Evolutionary conservation across 2,329 filamentous ascomycete species (phyloP).

Genomic region (Penicillium hesseltinei): DNA sequence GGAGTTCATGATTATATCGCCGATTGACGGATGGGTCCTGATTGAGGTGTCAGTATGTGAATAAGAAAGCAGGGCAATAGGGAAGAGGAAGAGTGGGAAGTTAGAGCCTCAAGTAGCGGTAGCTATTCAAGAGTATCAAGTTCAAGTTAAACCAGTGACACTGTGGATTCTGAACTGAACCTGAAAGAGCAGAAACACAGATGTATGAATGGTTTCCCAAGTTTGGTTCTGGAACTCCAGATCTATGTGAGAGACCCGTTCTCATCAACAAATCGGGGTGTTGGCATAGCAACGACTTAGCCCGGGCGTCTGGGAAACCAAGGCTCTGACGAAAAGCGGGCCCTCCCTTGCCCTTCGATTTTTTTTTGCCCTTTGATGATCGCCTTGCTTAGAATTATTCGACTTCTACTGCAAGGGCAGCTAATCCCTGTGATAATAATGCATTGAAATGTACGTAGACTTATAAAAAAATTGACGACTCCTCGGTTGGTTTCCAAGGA

Average conservation of each 20-base stretch:
- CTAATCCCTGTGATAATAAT: conserved; percentile 16
- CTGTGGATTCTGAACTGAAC: conserved; percentile 12
- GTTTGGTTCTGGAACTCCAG: conserved; percentile 28
- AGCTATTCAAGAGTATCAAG: not conserved
- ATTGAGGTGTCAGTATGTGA: conserved; percentile 52
- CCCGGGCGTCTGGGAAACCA: conserved; percentile 33
- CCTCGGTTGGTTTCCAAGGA: conserved; percentile 19
- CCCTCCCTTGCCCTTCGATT: conserved; percentile 14
- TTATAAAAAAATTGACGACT: not conserved
- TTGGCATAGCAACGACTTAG: conserved; percentile 38
- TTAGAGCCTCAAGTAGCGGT: conserved; percentile 17
- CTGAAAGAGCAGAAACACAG: conserved; percentile 23
- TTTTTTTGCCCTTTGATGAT: conserved; percentile 1
- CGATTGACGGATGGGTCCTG: conserved; percentile 54
- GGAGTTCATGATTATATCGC: conserved; percentile 31
- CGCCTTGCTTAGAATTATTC: conserved; percentile 12
- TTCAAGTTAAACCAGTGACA: conserved; percentile 4
- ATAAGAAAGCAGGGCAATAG: conserved; percentile 35
- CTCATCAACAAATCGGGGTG: conserved; percentile 40
- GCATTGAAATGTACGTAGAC: not conserved
- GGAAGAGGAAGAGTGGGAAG: conserved; percentile 9
- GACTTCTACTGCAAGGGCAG: conserved; percentile 21
- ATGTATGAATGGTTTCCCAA: conserved; percentile 23
- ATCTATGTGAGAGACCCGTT: conserved; percentile 34
- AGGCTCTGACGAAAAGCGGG: conserved; percentile 19